Base-by-base conservation (phyloP, 2,329 filamentous ascomycete species). In the Alternaria sp. region DNA sequence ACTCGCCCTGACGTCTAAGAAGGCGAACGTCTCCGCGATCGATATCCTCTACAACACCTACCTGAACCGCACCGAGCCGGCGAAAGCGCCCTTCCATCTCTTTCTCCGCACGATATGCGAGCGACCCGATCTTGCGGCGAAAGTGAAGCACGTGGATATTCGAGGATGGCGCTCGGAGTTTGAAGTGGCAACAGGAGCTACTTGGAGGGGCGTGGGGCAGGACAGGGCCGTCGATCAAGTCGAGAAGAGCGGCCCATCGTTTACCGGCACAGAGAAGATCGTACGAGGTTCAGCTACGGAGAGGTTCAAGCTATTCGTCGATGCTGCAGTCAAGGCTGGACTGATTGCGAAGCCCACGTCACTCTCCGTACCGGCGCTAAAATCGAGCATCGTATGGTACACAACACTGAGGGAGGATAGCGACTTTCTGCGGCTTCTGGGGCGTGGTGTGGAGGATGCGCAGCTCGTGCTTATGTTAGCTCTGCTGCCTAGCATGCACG, bases 141-240 rank as follows among this genome's bases (percentile, higher is more conserved):
- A 54, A 28, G 55, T 63, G 5, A 61, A 51, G 5, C 17, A 5
- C 2, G 26, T 63, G 10, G 45, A 61, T 11, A 56, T 61, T 4
- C 58, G 55, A 6, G 61, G 58, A 6, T 63, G 58, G 55, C 58
- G 61, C 14, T 61, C 61, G 10, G 50, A 61, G 8, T 54, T 48
- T 28, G 54, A 61, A 21, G 42, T 58, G 2, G 61, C 48, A 0
- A 58, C 51, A 2, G 51, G 55, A 11, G 24, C 31, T 4, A 6
- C 34, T 4, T 63, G 55, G 58, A 33, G 24, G 29, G 42, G 34
- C 2, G 7, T 42, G 5, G 50, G 36, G 11, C 40, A 39, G 6
- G 7, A 21, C 2, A 48, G 40, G 1, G 33, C 26, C 3, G 33
- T 24, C 3, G 31, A 44, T 1, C 24, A 21, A 26, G 21, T n/a